Evolutionary conservation across 768 basidiomycete species (phyloP), one percentile per base, ranked within the genome.

Genomic region (Panaeolus papilionaceus): DNA sequence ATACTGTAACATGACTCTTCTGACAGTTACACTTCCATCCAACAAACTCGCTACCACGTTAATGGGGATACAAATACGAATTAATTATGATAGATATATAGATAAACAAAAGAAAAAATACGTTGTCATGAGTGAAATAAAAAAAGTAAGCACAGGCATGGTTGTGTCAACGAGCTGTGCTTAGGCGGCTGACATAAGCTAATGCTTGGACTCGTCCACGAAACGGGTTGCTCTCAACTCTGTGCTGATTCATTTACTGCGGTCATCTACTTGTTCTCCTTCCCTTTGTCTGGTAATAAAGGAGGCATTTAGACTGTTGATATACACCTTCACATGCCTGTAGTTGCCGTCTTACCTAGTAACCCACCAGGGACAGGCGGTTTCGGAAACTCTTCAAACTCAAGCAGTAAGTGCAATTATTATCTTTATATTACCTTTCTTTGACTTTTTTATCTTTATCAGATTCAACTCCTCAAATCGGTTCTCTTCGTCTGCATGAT

Each of bases 341-440:
- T 75, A 66, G 74, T 78, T 66, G 68, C 74, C 45, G 62, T 78
- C 28, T 71, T 71, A 14, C 70, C 74, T 20, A 70, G 42, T 62
- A 73, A 67, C 70, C 65, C 71, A 18, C 68, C 74, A 62, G 70
- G 69, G 54, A 70, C 66, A 47, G 63, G 63, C 68, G 72, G 75
- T 64, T 78, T 77, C 45, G 75, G 75, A 44, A 64, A 72, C 47
- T 71, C 33, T 33, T 33, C 76, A 40, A 76, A 77, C 66, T 73
- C 73, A 69, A 74, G 77, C 64, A 47, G 63, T 20, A 61, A 38
- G 42, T 61, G 38, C 61, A 66, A 42, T 38, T 39, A 47, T 78
- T 71, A 74, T 76, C 74, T 67, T 62, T 70, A 73, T 70, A 73
- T 66, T 70, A 70, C 49, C 68, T 70, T 66, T 67, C 37, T 37